Evolutionary conservation across 2,329 filamentous ascomycete species (phyloP).

Genomic region (Venturia asperata): DNA sequence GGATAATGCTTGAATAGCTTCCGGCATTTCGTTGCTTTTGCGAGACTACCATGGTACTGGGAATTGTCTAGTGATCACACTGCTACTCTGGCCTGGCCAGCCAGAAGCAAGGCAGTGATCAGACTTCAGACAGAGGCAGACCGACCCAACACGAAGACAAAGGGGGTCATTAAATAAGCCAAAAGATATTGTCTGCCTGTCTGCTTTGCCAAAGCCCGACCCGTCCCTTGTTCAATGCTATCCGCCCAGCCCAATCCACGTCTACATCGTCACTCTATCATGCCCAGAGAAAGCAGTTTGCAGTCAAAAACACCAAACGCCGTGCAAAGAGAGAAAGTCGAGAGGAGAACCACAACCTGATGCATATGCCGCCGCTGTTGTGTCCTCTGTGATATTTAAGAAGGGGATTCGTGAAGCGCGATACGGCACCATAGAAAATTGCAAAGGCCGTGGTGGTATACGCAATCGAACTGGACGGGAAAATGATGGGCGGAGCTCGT

Average conservation of each 20-base stretch:
- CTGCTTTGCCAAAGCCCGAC: not conserved
- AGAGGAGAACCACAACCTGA: not conserved
- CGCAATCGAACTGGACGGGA: not conserved
- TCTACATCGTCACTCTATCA: constrained; percentile 2
- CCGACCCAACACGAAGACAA: not conserved
- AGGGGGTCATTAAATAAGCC: constrained; percentile 2
- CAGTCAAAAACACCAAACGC: constrained; percentile 4
- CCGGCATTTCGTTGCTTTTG: not conserved
- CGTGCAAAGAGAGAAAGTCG: not conserved
- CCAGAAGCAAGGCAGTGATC: not conserved
- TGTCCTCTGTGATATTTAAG: not conserved
- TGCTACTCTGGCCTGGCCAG: not conserved
- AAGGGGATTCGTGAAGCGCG: constrained; percentile 9
- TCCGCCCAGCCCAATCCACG: not conserved
- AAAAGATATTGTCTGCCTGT: not conserved
- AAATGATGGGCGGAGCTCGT: not conserved
- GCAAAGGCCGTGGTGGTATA: not conserved
- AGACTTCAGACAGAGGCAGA: not conserved
- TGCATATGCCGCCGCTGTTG: not conserved
- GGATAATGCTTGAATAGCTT: not conserved
- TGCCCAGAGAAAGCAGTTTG: not conserved
- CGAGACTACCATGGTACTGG: not conserved
- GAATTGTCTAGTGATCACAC: not conserved
- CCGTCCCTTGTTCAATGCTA: constrained; percentile 5
- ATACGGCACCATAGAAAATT: not conserved